These are phyloP conservation scores for Curvularia hawaiiensis DNA, from an alignment of 2,329 filamentous ascomycete species.

Conservation along the genomic window DNA sequence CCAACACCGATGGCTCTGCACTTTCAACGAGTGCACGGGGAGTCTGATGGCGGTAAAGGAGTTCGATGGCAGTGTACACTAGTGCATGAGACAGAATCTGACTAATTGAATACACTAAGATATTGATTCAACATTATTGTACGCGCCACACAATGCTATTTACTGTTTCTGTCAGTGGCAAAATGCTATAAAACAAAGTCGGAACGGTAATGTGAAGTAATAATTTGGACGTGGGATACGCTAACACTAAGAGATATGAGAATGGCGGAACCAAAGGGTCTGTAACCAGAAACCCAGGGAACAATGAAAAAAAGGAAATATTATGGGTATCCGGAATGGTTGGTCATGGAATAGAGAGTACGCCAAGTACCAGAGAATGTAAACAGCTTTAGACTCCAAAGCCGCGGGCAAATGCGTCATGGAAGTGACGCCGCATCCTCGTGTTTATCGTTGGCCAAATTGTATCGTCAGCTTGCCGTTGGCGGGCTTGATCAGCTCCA, in stretches of 20 bases:
- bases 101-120: neutral
- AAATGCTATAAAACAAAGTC: neutral
- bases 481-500: conserved; percentile 26
- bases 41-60: neutral
- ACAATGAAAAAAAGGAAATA: conserved; percentile 1
- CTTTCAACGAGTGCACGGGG: no score
- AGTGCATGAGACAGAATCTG: neutral
- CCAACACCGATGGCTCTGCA: no score
- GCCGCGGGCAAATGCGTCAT: conserved; percentile 5
- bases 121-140: neutral
- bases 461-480: conserved; percentile 46
- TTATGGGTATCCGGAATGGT: conserved; percentile 38
- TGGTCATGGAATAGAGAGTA: conserved; percentile 18
- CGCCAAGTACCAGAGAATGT: conserved; percentile 35
- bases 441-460: conserved; percentile 38
- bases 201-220: neutral
- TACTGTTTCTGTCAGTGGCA: neutral
- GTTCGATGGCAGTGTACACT: neutral
- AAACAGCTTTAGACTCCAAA: conserved; percentile 18
- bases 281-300: neutral
- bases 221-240: neutral
- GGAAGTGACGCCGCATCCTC: conserved; percentile 1
- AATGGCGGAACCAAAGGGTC: neutral
- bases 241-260: conserved; percentile 3
- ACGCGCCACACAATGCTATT: neutral